Percentiles rank a stretch among this genome's conserved stretches.
Conservation (phyloP, 75 land plant species). For the Pinus albicaulis region DNA sequence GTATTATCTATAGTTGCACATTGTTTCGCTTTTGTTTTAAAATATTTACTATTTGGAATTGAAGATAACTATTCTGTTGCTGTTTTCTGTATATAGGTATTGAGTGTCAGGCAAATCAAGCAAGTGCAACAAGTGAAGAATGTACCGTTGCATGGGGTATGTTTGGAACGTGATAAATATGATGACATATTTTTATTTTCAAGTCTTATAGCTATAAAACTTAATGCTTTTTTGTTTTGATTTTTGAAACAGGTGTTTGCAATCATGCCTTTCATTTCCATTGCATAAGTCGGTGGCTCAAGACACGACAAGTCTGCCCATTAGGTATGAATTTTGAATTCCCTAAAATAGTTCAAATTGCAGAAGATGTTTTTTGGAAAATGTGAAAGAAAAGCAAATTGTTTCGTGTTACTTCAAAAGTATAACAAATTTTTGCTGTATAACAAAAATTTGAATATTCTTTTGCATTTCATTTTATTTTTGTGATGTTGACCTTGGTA, state of each 20-base stretch:
- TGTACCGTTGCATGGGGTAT: constrained; percentile 99
- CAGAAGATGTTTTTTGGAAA: too few relatives aligned
- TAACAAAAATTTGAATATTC: background rate
- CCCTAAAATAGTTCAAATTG: too few relatives aligned
- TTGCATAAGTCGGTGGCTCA: constrained; percentile 74
- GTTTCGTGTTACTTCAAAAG: too few relatives aligned
- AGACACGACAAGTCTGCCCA: constrained; percentile 77
- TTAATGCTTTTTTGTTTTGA: background rate
- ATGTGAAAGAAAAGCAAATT: too few relatives aligned
- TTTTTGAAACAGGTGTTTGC: constrained; percentile 58
- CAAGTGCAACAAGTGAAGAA: constrained; percentile 99
- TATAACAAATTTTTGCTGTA: too few relatives aligned
- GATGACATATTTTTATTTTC: background rate
- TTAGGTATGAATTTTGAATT: constrained; percentile 32
- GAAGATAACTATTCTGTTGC: background rate
- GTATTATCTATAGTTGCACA: background rate
- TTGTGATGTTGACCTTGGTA: background rate
- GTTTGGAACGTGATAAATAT: background rate
- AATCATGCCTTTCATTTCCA: constrained; percentile 77
- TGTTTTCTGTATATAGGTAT: constrained; percentile 52
- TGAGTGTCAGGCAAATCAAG: constrained; percentile 99
- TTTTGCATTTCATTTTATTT: background rate
- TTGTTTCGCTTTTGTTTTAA: background rate
- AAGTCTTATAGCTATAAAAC: background rate
- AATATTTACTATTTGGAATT: background rate